Evolutionary conservation across 2,329 filamentous ascomycete species (phyloP), one percentile per base, ranked within the genome.

Genomic region (Lachnellula suecica): DNA sequence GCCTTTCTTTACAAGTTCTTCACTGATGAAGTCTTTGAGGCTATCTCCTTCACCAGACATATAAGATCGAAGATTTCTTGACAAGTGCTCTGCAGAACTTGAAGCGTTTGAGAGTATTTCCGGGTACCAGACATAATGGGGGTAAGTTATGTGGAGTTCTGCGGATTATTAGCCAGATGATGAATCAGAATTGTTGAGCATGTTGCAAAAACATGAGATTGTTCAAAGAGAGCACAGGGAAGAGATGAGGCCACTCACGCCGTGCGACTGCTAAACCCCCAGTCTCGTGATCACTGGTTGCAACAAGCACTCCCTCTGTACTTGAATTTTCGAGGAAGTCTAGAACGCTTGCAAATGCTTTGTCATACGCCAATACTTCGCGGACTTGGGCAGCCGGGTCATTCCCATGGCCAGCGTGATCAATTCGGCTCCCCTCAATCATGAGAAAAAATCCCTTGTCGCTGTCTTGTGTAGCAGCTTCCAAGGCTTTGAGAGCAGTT

Each of bases 401-500:
- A 62, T 94, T 94, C 58, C 81, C 82, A 67, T 94, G 89, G 6
- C 91, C 94, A 4, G 94, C 93, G 68, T 99, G 94, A 66, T 99
- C 94, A 63, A 99, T 97, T 38, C 94, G 82, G 63, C 90, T 96
- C 4, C 92, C 94, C 71, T 99, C 94, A 56, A 99, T 95, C 93
- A 99, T 96, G 63, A 99, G 77, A 73, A 99, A 99, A 77, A 97
- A 99, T 4, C 94, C 94, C 71, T 95, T 85, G 38, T 97, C 91
- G 57, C 83, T 91, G 66, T 92, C 78, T 65, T 82, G 78, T 0
- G 94, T 97, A 0, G 92, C 94, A 53, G 85, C 84, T 57, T 88
- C 87, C 22, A 99, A 81, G 1, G 89, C 85, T 13, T 79, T 83
- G 56, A 99, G 76, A 1, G 94, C 93, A 15, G 89, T 90, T 61